Evolutionary conservation across 1,139 yeast genomes (phyloP).

Genomic region (Komagataea norvegica): DNA sequence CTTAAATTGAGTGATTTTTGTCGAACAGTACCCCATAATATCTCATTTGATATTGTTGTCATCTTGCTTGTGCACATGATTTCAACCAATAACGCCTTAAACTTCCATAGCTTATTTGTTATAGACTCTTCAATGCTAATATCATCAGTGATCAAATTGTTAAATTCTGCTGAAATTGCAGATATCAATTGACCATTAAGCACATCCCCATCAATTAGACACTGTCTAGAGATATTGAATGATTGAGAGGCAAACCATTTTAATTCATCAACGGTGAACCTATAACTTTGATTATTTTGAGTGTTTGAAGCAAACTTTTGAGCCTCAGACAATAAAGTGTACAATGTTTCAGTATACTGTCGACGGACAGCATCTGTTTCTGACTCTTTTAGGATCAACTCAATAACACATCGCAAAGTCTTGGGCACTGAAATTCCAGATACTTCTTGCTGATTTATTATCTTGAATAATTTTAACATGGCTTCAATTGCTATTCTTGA

Average conservation of each 20-base stretch:
- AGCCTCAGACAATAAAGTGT: conserved; percentile 17
- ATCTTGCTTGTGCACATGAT: conserved; percentile 18
- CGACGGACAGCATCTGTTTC: neutral
- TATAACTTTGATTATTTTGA: conserved; percentile 6
- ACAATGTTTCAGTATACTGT: conserved; percentile 13
- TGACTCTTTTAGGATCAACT: conserved; percentile 23
- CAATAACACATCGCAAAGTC: conserved; percentile 25
- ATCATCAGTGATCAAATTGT: conserved; percentile 15
- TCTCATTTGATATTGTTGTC: conserved; percentile 7
- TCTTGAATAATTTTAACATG: conserved; percentile 20
- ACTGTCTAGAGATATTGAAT: conserved; percentile 17
- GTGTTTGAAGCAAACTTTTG: conserved; percentile 16
- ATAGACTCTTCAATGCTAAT: conserved; percentile 16
- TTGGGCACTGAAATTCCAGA: conserved; percentile 19
- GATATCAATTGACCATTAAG: conserved; percentile 17
- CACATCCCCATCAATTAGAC: conserved; percentile 11
- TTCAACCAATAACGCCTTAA: conserved; percentile 15
- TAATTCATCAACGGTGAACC: conserved; percentile 16
- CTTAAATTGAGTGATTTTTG: conserved; percentile 15
- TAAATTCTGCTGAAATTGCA: conserved; percentile 12
- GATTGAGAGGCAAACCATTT: conserved; percentile 22
- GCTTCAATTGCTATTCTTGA: conserved; percentile 21
- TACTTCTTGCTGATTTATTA: conserved; percentile 11
- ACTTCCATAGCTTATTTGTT: conserved; percentile 18
- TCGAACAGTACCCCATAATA: conserved; percentile 15